Evolutionary conservation across 768 basidiomycete genomes (phyloP).

Genomic region (Collybia mongolica): DNA sequence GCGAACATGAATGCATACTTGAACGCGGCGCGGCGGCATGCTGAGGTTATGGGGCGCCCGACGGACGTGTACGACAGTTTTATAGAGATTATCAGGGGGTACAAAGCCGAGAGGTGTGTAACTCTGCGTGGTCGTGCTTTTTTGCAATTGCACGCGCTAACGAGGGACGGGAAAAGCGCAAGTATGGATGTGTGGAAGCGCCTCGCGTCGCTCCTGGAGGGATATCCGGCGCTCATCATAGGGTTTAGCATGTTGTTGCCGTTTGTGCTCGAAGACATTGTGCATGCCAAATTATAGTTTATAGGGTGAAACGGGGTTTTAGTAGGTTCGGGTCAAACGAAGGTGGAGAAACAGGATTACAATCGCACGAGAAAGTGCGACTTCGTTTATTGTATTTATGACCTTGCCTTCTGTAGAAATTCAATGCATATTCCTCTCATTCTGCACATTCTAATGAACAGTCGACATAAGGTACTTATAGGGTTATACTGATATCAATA

Average conservation of each 20-base stretch:
- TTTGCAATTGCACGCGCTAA: background rate
- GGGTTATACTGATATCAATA: no score
- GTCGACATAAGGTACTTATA: no score
- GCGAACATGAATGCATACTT: background rate
- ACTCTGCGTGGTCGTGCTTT: background rate
- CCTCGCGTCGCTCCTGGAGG: background rate
- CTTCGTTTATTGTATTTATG: no score
- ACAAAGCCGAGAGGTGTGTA: background rate
- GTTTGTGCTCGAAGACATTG: background rate
- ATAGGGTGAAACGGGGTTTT: no score
- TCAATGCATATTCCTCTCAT: no score
- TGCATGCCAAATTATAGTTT: no score
- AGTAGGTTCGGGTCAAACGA: no score
- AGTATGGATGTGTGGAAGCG: background rate
- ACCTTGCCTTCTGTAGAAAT: no score
- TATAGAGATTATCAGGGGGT: background rate
- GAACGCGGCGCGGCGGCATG: background rate
- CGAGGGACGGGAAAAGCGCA: background rate
- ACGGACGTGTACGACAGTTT: conserved; percentile 2
- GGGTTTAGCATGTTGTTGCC: conserved; percentile 2
- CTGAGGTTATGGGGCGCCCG: background rate
- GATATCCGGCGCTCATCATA: background rate
- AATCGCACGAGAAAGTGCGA: no score
- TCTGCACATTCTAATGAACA: no score
- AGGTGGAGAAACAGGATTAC: no score